These are phyloP conservation scores for Agarophyton chilense DNA, from an alignment of 23 red algal species.

Conservation along the genomic window DNA sequence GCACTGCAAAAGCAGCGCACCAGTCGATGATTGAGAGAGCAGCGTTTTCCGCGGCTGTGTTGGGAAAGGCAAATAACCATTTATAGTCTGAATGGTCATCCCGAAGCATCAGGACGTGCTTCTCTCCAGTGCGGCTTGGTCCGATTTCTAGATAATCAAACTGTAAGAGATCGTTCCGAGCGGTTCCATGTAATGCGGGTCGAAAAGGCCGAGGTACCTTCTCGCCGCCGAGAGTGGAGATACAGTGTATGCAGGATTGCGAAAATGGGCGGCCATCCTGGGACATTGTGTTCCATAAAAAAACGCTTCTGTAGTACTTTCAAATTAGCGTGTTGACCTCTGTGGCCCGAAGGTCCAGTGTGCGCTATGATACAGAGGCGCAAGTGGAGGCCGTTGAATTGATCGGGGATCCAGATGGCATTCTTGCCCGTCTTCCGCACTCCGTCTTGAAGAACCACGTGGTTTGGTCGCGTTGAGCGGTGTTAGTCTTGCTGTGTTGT, in stretches of 20 bases:
- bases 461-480: neutral
- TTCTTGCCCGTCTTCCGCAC: neutral
- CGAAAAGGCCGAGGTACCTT: neutral
- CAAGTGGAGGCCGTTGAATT: neutral
- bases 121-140: neutral
- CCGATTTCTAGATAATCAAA: neutral
- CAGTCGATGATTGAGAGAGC: constrained; percentile 1
- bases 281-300: neutral
- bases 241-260: neutral
- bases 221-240: neutral
- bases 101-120: neutral
- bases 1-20: neutral
- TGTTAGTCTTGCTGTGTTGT: neutral
- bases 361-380: neutral
- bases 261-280: neutral
- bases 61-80: neutral
- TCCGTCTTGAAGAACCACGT: neutral
- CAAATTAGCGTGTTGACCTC: neutral
- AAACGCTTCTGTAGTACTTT: neutral
- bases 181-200: neutral
- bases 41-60: neutral
- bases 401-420: neutral
- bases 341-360: neutral
- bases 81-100: neutral
- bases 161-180: neutral